Evolutionary conservation across 768 basidiomycete species (phyloP), one percentile per base, ranked within the genome.

Genomic region (Hygrocybe punicea): DNA sequence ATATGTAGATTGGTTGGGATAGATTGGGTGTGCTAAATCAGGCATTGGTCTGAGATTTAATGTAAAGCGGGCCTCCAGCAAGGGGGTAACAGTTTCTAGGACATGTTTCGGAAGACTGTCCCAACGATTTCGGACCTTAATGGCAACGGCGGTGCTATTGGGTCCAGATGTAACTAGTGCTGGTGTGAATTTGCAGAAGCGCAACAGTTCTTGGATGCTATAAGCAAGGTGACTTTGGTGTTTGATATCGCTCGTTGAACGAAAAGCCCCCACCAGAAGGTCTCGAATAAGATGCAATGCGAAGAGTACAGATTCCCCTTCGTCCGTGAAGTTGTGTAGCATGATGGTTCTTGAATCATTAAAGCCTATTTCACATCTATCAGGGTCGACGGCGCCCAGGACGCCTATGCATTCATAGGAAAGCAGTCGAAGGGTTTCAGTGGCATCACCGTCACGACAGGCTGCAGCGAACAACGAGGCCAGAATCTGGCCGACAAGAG

Each of bases 331-430:
- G 67, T 98, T 94, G 65, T 80, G 82, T 58, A 85, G 76, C 48
- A 98, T 79, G 46, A 93, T 80, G 73, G 90, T 87, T 44, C 80
- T 79, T 2, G 81, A 70, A 59, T 88, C 85, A 36, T 71, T 73
- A 29, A 78, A 68, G 1, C 75, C 73, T 17, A 92, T 77, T 60
- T 91, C 87, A 64, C 89, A 89, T 49, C 97, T 81, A 75, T 98
- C 96, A 1, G 96, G 96, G 70, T 99, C 97, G 16, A 95, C 80
- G 2, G 97, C 97, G 6, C 97, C 97, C 11, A 98, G 73, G 19
- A 91, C 82, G 1, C 95, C 93, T 55, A 98, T 84, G 67, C 92
- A 97, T 66, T 97, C 91, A 65, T 87, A 94, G 1, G 93, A 88
- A 17, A 90, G 70, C 42, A 83, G 73, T 16, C 85, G 84, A 8